These are phyloP conservation scores for Cladosporium velox DNA, from an alignment of 2,329 filamentous ascomycete genomes.

Conservation along the genomic window DNA sequence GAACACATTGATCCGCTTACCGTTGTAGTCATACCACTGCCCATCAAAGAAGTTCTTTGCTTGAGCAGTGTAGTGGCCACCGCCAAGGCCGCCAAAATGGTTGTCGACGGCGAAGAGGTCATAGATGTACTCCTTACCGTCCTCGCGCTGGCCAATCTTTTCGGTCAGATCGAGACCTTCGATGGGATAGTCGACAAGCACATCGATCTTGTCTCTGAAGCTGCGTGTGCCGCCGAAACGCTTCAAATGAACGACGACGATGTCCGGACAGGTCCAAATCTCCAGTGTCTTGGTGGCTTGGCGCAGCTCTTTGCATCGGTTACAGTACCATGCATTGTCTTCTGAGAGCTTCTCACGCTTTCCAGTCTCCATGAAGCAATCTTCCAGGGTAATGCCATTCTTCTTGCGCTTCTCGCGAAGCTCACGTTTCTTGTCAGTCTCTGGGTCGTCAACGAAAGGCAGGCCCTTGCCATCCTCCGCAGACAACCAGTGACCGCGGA, in stretches of 20 bases:
- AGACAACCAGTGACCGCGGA: constrained; percentile 57
- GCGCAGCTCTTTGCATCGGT: constrained; percentile 88
- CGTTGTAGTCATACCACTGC: constrained; percentile 96
- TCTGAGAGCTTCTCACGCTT: constrained; percentile 92
- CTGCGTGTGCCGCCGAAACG: constrained; percentile 84
- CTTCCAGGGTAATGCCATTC: constrained; percentile 78
- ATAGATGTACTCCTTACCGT: constrained; percentile 80
- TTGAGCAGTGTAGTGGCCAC: constrained; percentile 93
- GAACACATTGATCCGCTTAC: constrained; percentile 38
- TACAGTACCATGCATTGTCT: constrained; percentile 97
- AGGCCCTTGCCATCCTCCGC: constrained; percentile 59
- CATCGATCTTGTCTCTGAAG: constrained; percentile 87
- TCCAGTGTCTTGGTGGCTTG: constrained; percentile 95
- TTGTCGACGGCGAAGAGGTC: constrained; percentile 96
- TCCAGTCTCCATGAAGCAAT: constrained; percentile 92
- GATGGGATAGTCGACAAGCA: constrained; percentile 86
- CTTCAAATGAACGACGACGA: constrained; percentile 92
- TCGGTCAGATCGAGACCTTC: constrained; percentile 80
- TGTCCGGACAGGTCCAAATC: constrained; percentile 94
- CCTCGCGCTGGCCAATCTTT: constrained; percentile 76
- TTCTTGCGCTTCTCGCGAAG: constrained; percentile 67
- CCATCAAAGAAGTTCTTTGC: constrained; percentile 88
- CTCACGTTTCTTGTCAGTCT: constrained; percentile 64
- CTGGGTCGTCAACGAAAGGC: constrained; percentile 58
- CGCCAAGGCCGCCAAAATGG: constrained; percentile 89